Evolutionary conservation across 2,329 filamentous ascomycete species (phyloP).

Genomic region (Paecilomyces fulvus): DNA sequence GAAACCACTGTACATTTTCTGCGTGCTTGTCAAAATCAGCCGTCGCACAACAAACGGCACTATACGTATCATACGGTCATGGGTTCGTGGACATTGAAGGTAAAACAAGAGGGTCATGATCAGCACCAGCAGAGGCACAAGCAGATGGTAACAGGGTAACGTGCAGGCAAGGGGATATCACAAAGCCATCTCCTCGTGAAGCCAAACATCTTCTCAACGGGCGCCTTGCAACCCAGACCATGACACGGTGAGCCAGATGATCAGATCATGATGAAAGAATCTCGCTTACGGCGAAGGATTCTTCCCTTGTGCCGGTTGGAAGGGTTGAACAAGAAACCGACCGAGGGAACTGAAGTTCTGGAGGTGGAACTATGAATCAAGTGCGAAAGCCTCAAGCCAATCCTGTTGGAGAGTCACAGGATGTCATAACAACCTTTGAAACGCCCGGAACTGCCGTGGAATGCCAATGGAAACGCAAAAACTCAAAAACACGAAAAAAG

Average conservation of each 20-base stretch:
- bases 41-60: conserved; percentile 9
- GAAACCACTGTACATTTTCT: conserved; percentile 15
- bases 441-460: conserved; percentile 19
- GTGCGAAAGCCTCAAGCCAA: conserved; percentile 18
- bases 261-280: conserved; percentile 9
- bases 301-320: background rate
- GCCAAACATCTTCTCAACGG: background rate
- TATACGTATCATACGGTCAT: conserved; percentile 32
- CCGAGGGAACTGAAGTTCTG: background rate
- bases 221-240: background rate
- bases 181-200: conserved; percentile 1
- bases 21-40: conserved; percentile 2
- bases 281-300: background rate
- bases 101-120: conserved; percentile 8
- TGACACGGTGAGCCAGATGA: background rate
- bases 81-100: conserved; percentile 16
- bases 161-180: background rate
- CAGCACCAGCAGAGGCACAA: background rate
- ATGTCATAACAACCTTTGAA: conserved; percentile 3
- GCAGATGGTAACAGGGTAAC: background rate
- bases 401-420: conserved; percentile 17
- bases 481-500: conserved; percentile 8
- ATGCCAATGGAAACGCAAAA: conserved; percentile 10
- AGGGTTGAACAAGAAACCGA: background rate
- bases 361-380: background rate